phyloP scores from a whole-genome alignment of 129 eudicot species.

The Helianthus tuberosus region DNA sequence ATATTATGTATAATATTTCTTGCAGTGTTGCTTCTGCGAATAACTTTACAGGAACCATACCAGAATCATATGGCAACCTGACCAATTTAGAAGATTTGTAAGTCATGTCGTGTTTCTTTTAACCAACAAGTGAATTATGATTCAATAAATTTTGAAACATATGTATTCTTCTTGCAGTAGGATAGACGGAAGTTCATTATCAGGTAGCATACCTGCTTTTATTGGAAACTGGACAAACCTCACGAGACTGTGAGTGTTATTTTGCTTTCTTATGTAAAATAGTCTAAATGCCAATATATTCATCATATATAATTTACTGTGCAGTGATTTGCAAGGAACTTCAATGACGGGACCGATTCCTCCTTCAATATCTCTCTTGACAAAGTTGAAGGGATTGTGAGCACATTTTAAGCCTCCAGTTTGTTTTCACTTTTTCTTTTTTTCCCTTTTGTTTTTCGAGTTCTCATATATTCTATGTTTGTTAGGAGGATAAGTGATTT shows the following conservation, averaged over 20 bases:
- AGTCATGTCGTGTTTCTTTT: conserved; percentile 39
- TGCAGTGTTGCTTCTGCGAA: conserved; percentile 78
- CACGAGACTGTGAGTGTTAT: no score
- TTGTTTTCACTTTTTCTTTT: not conserved
- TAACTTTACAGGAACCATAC: conserved; percentile 80
- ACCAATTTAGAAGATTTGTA: conserved; percentile 71
- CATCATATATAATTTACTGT: conserved; percentile 14
- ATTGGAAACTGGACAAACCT: no score
- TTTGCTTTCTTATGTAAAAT: no score
- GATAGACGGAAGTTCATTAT: no score
- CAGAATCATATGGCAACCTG: conserved; percentile 60
- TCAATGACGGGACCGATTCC: conserved; percentile 84
- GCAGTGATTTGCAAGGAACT: conserved; percentile 83
- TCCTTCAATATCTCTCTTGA: conserved; percentile 52
- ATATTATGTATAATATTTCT: not conserved
- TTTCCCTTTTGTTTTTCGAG: conserved; percentile 6
- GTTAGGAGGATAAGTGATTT: conserved; percentile 73
- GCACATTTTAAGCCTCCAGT: conserved; percentile 16
- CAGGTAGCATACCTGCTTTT: no score
- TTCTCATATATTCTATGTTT: conserved; percentile 19
- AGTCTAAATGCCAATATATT: not conserved
- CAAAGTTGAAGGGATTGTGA: conserved; percentile 57
- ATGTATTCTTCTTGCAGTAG: conserved; percentile 35
- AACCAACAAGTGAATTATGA: not conserved
- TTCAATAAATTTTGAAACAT: not conserved